Evolutionary conservation across 2,329 filamentous ascomycete genomes (phyloP).

Genomic region (Trichoderma breve): DNA sequence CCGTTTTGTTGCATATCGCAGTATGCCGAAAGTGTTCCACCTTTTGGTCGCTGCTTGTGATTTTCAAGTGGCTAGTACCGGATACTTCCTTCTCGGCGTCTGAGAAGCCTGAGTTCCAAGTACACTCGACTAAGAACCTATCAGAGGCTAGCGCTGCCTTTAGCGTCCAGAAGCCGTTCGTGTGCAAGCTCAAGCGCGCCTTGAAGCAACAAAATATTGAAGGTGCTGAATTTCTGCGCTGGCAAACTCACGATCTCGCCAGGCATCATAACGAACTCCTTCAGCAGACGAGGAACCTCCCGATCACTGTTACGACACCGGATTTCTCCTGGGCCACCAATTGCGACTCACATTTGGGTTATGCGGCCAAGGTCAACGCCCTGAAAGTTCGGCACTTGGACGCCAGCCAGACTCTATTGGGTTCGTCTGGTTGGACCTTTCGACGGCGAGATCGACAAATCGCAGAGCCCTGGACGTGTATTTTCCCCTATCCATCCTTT

Average conservation of each 20-base stretch:
- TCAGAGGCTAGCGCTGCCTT: not conserved
- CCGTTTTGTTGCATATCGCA: conserved; percentile 31
- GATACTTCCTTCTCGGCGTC: not conserved
- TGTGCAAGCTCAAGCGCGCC: conserved; percentile 20
- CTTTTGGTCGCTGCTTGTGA: not conserved
- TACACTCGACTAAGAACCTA: not conserved
- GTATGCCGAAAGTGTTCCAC: not conserved
- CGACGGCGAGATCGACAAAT: conserved; percentile 10
- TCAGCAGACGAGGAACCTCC: not conserved
- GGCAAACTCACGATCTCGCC: not conserved
- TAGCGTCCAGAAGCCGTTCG: conserved; percentile 13
- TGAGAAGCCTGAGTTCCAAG: not conserved
- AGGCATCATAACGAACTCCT: not conserved
- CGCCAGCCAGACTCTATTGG: conserved; percentile 7
- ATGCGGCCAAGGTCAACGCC: conserved; percentile 6
- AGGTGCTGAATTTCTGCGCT: conserved; percentile 17
- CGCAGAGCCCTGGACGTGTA: not conserved
- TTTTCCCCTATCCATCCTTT: not conserved
- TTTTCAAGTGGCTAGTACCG: not conserved
- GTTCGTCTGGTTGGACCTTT: conserved; percentile 1
- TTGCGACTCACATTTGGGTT: not conserved
- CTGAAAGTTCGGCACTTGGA: conserved; percentile 12
- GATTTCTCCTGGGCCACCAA: not conserved
- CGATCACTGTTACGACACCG: not conserved
- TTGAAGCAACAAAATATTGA: conserved; percentile 20